Evolutionary conservation across 345 rosid genomes (phyloP).

Genomic region (Camelina sativa): DNA sequence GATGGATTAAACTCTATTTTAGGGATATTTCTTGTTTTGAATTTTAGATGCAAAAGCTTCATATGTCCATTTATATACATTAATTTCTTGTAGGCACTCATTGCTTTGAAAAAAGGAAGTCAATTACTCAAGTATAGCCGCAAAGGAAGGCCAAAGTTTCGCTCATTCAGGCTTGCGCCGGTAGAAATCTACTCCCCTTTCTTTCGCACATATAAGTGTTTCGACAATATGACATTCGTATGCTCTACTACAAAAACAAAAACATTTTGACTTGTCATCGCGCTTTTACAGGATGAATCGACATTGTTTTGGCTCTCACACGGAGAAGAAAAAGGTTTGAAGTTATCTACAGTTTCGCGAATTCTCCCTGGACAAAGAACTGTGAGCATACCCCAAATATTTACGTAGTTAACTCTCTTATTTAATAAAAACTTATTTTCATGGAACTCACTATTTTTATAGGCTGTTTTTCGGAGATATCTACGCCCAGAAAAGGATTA

Average conservation of each 20-base stretch:
- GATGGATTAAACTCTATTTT: too few relatives aligned
- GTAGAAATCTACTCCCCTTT: slow-evolving; percentile 48
- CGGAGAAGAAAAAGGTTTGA: slow-evolving; percentile 75
- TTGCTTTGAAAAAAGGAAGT: slow-evolving; percentile 78
- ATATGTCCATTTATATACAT: background rate
- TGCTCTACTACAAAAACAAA: background rate
- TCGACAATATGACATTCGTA: background rate
- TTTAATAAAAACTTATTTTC: background rate
- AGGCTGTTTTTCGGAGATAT: slow-evolving; percentile 90
- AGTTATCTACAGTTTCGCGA: slow-evolving; percentile 62
- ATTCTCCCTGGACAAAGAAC: slow-evolving; percentile 96
- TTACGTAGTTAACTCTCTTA: background rate
- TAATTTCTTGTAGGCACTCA: slow-evolving; percentile 64
- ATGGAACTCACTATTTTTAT: background rate
- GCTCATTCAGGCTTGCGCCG: slow-evolving; percentile 69
- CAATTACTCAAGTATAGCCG: slow-evolving; percentile 92
- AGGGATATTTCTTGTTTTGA: background rate
- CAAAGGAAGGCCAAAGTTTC: slow-evolving; percentile 92
- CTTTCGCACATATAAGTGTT: background rate
- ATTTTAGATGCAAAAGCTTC: background rate
- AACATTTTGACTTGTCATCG: background rate
- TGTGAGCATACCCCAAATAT: slow-evolving; percentile 53
- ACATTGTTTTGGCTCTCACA: slow-evolving; percentile 81
- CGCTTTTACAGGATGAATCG: slow-evolving; percentile 71
- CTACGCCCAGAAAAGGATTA: slow-evolving; percentile 95